These are phyloP conservation scores for Diaporthe ampelina DNA, from an alignment of 2,329 filamentous ascomycete genomes.

Conservation along the genomic window DNA sequence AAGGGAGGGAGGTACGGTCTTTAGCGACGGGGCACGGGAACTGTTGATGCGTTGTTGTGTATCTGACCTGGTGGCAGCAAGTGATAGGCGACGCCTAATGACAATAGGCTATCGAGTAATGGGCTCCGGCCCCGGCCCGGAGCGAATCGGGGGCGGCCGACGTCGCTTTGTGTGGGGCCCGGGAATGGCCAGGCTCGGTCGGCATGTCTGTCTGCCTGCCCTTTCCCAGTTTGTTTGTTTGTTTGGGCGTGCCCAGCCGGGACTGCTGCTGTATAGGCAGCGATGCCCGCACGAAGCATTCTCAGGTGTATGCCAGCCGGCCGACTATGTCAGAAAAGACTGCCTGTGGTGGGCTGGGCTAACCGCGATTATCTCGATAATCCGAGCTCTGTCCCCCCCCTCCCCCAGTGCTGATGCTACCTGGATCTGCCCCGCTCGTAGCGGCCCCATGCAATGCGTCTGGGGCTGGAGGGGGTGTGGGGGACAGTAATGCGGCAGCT, in stretches of 20 bases:
- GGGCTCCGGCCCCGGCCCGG: slow-evolving; percentile 34
- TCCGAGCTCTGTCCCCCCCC: not conserved
- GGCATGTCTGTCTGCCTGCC: not conserved
- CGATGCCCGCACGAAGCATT: not conserved
- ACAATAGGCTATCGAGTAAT: slow-evolving; percentile 42
- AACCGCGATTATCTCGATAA: slow-evolving; percentile 34
- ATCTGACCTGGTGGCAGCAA: not conserved
- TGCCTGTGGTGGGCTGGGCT: slow-evolving; percentile 1
- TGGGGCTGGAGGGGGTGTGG: slow-evolving; percentile 24
- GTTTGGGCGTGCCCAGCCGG: not conserved
- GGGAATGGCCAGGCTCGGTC: slow-evolving; percentile 9
- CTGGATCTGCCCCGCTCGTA: slow-evolving; percentile 27
- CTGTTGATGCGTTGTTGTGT: not conserved
- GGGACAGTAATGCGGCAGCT: slow-evolving; percentile 31
- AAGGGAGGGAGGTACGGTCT: not conserved
- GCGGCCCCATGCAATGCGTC: slow-evolving; percentile 19
- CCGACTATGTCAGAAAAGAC: too few species aligned
- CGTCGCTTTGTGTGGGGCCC: slow-evolving; percentile 21
- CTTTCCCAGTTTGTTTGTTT: not conserved
- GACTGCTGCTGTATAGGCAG: not conserved
- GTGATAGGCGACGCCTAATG: slow-evolving; percentile 39
- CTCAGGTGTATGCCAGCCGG: not conserved
- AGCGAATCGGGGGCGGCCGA: slow-evolving; percentile 36
- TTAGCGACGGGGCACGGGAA: not conserved
- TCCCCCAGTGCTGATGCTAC: not conserved